Evolutionary conservation across 768 basidiomycete genomes (phyloP).

Genomic region (Mycena latifolia): DNA sequence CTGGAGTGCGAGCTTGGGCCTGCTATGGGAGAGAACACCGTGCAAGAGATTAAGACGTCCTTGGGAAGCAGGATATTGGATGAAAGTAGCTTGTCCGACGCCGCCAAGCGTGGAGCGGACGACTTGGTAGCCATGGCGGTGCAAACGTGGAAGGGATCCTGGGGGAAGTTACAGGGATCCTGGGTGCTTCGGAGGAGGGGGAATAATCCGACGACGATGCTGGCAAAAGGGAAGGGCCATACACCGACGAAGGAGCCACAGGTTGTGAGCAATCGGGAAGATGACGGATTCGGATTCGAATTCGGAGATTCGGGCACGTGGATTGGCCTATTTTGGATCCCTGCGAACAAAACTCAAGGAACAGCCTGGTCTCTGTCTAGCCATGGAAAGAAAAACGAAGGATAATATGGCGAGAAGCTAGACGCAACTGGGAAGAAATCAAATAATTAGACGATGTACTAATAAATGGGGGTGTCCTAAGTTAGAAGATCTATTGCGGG

Average conservation of each 20-base stretch:
- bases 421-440: no score
- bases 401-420: no score
- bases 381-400: no score
- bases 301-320: constrained; percentile 10
- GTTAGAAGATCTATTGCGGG: no score
- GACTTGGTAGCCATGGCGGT: constrained; percentile 32
- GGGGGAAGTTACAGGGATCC: neutral
- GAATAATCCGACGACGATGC: constrained; percentile 1
- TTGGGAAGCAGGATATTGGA: constrained; percentile 32
- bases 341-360: no score
- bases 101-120: constrained; percentile 22
- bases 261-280: neutral
- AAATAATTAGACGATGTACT: no score
- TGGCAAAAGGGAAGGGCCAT: constrained; percentile 25
- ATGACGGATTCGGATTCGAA: constrained; percentile 19
- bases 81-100: constrained; percentile 35
- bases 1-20: constrained; percentile 36
- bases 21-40: constrained; percentile 30
- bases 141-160: neutral
- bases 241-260: neutral
- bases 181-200: neutral
- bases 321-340: neutral
- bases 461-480: no score
- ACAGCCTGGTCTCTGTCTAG: no score
- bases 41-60: constrained; percentile 33